Evolutionary conservation across 345 rosid species (phyloP), one percentile per base, ranked within the genome.

Genomic region (Cardamine resedifolia): DNA sequence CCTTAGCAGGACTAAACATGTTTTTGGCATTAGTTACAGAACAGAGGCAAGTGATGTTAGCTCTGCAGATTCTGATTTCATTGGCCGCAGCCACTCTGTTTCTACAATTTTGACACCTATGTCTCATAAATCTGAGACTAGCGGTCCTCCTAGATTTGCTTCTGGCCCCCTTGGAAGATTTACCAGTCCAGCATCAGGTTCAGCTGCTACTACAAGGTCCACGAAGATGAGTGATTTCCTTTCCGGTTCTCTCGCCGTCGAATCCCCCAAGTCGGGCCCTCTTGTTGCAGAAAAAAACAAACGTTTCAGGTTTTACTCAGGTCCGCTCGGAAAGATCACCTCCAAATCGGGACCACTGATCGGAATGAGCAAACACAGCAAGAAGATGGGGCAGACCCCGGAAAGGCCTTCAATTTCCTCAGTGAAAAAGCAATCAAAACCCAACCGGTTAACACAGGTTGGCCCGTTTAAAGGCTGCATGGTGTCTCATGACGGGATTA

Each of bases 381-480:
- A 76, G 84, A 86, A 79, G 75, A 67, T 77, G 67, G 87, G 88
- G 88, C 87, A 74, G 78, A 80, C 78, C 71, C 82, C 70, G 57
- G 82, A 76, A 65, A 81, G 70, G 30, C 72, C 82, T 44, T 74
- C 87, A 2, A 33, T 74, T 26, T 66, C 83, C 52, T 67, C 53
- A 0, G 80, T 82, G 47, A 89, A 84, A 79, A 91, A 87, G 75
- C 74, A 71, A 26, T 58, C 73, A 1, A 87, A 82, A 77, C 52
- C 79, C 39, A 87, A 82, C 73, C 85, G 84, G 12, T 78, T 82
- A 74, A 83, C 90, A 76, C 89, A 89, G 75, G 88, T 85, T 58
- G 99, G 96, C 50, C 96, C 99, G n/a, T 83, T 91, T 73, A 95
- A 85, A 81, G 96, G 96, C 38, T 81, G 90, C 81, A 71, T 80